Percentiles rank a stretch among this genome's conserved stretches.
These are phyloP conservation scores for Mortierella hygrophila DNA, from an alignment of 192 early-diverging fungal species.

Conservation along the genomic window DNA sequence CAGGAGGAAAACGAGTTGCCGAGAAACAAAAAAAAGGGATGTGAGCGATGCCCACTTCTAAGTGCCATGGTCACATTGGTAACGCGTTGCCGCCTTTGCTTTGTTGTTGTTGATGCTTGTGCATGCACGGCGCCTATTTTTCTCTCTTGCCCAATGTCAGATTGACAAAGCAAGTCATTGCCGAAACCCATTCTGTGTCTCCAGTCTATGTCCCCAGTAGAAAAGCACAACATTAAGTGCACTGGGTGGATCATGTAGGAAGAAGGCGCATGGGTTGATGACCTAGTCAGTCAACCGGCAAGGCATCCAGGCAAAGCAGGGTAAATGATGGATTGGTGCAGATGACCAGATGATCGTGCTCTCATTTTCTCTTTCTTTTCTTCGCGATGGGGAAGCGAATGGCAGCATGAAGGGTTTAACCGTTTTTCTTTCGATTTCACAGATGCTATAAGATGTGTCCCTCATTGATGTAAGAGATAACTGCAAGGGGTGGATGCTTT, in stretches of 20 bases:
- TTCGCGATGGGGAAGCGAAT: neutral
- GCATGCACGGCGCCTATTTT: neutral
- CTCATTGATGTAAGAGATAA: too few relatives aligned
- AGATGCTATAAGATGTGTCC: too few relatives aligned
- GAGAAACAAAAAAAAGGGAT: neutral
- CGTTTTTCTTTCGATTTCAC: neutral
- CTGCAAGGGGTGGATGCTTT: too few relatives aligned
- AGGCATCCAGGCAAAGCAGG: neutral
- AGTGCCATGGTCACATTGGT: neutral
- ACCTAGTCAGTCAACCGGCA: neutral
- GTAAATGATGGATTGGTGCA: neutral
- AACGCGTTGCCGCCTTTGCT: neutral
- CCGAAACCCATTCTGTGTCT: neutral
- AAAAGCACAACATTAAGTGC: neutral
- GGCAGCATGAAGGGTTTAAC: neutral
- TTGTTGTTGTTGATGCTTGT: neutral
- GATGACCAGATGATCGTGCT: neutral
- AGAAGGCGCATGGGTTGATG: too few relatives aligned
- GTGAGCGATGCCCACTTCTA: neutral
- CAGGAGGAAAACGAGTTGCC: neutral
- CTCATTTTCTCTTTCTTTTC: neutral
- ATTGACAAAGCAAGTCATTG: neutral
- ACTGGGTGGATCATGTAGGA: neutral
- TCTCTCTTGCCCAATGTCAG: neutral
- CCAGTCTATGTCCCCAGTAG: neutral